Conservation (phyloP, 2,329 filamentous ascomycete species). For the Epichloe festucae region DNA sequence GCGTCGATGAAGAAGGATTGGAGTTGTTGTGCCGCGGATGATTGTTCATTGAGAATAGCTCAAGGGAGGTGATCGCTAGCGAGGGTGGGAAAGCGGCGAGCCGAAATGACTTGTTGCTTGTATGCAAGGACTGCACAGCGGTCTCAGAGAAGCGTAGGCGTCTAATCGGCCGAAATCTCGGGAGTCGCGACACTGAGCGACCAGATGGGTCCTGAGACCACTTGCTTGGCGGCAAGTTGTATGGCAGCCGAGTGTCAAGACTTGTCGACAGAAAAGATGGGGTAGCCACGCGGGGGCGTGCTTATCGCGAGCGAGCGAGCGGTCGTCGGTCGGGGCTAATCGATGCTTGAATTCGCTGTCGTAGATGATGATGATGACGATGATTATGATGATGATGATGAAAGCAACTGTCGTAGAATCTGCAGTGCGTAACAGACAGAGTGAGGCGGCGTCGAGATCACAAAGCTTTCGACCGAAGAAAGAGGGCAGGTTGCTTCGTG, state of each 20-base stretch:
- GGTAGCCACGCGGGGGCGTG: neutral
- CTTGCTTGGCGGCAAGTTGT: neutral
- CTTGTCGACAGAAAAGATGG: neutral
- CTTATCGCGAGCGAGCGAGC: neutral
- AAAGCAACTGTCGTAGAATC: neutral
- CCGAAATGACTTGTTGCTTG: neutral
- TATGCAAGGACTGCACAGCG: neutral
- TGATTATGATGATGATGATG: neutral
- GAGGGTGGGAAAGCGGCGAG: neutral
- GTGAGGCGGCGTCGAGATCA: neutral
- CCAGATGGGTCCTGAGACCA: neutral
- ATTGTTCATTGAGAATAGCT: slow-evolving; percentile 10
- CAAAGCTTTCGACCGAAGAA: neutral
- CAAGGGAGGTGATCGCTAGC: neutral
- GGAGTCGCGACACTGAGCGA: neutral
- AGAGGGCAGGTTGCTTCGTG: neutral
- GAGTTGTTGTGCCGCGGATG: slow-evolving; percentile 7
- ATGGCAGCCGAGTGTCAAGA: neutral
- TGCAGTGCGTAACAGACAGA: neutral
- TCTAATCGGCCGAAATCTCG: neutral
- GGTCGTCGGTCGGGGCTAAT: neutral
- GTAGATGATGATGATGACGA: neutral
- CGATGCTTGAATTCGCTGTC: neutral
- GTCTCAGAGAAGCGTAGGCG: neutral
- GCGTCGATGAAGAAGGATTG: slow-evolving; percentile 12